A percentile compares a stretch with the other conserved stretches of the same genome.
phyloP scores from a whole-genome alignment of 441 rosid genomes.

The Gossypium schwendimanii region DNA sequence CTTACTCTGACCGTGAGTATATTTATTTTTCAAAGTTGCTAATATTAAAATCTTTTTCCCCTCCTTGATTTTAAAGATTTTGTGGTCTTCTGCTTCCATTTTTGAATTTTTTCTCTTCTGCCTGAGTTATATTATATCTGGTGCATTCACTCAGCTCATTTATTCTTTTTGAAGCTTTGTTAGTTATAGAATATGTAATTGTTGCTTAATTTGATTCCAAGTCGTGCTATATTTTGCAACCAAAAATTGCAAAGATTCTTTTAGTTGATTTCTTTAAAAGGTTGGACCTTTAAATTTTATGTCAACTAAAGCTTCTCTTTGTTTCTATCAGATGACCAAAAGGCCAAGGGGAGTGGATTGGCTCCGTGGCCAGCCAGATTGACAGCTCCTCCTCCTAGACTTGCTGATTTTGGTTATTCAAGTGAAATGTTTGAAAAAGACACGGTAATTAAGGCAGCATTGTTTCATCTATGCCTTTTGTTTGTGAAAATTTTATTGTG shows the following conservation, averaged over 20 bases:
- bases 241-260: not conserved
- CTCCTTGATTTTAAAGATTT: not conserved
- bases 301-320: constrained; percentile 17
- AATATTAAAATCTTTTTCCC: not conserved
- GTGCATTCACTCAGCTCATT: not conserved
- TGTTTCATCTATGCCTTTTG: not conserved
- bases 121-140: not conserved
- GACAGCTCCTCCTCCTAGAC: constrained; percentile 77
- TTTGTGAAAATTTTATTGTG: not conserved
- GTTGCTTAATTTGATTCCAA: not conserved
- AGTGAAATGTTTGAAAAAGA: constrained; percentile 74
- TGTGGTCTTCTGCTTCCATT: not conserved
- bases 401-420: constrained; percentile 85
- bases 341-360: constrained; percentile 75
- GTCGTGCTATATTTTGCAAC: not conserved
- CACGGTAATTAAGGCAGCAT: constrained; percentile 36
- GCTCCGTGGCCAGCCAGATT: constrained; percentile 96
- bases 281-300: not conserved
- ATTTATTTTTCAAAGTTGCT: constrained; percentile 16
- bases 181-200: not conserved
- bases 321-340: constrained; percentile 56
- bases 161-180: not conserved
- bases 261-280: not conserved
- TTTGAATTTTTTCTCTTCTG: not conserved
- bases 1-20: constrained; percentile 79